phyloP scores from a whole-genome alignment of 1,139 yeast genomes.

The Hyphopichia pseudoburtonii region DNA sequence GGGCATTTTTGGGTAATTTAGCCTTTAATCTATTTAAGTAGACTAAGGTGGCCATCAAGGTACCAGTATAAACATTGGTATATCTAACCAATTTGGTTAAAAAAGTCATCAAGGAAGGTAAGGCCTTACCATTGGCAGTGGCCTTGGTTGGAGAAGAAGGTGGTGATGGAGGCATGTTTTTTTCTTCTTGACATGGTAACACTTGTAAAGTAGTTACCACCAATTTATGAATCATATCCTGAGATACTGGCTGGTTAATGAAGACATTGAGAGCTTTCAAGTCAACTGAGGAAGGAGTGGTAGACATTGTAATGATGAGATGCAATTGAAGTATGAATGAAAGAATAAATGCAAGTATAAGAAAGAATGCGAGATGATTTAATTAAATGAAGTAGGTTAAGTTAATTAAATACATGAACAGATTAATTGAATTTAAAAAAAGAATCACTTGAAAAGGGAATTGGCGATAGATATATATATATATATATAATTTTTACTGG shows the following conservation, averaged over 20 bases:
- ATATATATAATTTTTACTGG: too few relatives aligned
- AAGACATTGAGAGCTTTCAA: slow-evolving; percentile 57
- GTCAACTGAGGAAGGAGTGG: slow-evolving; percentile 26
- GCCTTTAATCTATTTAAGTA: slow-evolving; percentile 61
- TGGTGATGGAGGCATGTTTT: slow-evolving; percentile 32
- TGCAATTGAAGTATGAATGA: not conserved
- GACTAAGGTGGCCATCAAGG: slow-evolving; percentile 69
- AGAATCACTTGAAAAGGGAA: too few relatives aligned
- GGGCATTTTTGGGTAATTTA: slow-evolving; percentile 67
- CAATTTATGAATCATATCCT: slow-evolving; percentile 64
- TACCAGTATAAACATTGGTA: slow-evolving; percentile 76
- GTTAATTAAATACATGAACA: not conserved
- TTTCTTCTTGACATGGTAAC: slow-evolving; percentile 52
- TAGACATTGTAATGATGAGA: slow-evolving; percentile 1
- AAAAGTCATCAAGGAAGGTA: slow-evolving; percentile 75
- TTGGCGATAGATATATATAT: too few relatives aligned
- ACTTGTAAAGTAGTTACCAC: slow-evolving; percentile 65
- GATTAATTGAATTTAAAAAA: too few relatives aligned
- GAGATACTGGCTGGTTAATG: slow-evolving; percentile 57
- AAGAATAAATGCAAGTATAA: not conserved
- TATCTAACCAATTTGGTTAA: slow-evolving; percentile 67
- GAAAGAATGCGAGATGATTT: not conserved
- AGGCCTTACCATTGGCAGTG: slow-evolving; percentile 32
- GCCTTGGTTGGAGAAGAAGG: slow-evolving; percentile 27
- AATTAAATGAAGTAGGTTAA: not conserved